Conservation (phyloP, 805 yeast species). For the Schwanniomyces pseudopolymorphus region DNA sequence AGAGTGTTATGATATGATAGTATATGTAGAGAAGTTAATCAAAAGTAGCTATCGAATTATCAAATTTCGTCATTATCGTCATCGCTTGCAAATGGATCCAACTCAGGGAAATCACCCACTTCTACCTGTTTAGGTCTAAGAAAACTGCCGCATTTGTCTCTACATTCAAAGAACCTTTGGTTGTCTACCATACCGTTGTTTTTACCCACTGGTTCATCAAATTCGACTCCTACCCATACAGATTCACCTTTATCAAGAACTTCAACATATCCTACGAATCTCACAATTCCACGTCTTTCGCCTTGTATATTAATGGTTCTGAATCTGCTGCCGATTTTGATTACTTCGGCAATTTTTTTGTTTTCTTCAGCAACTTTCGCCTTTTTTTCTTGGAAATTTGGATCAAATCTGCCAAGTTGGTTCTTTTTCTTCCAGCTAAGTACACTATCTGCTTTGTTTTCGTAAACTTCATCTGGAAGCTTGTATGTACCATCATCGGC, state of each 20-base stretch:
- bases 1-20: too few relatives aligned
- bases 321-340: slow-evolving; percentile 56
- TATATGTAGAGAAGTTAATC: too few relatives aligned
- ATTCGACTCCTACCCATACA: slow-evolving; percentile 81
- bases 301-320: slow-evolving; percentile 43
- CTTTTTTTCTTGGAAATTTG: slow-evolving; percentile 37
- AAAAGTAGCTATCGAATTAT: background rate
- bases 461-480: slow-evolving; percentile 63
- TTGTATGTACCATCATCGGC: slow-evolving; percentile 35
- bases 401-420: slow-evolving; percentile 71
- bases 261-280: slow-evolving; percentile 66
- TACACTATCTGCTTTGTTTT: slow-evolving; percentile 58
- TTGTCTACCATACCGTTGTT: slow-evolving; percentile 78
- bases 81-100: slow-evolving; percentile 44
- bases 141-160: slow-evolving; percentile 69
- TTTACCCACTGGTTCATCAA: slow-evolving; percentile 85
- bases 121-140: slow-evolving; percentile 68
- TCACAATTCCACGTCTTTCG: slow-evolving; percentile 68
- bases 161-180: slow-evolving; percentile 54
- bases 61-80: slow-evolving; percentile 44
- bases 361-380: slow-evolving; percentile 28
- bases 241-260: slow-evolving; percentile 51
- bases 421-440: slow-evolving; percentile 73
- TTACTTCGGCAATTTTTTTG: slow-evolving; percentile 20
- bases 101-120: slow-evolving; percentile 64